Percentiles rank a stretch among this genome's conserved stretches.
Evolutionary conservation across 495 filamentous ascomycete species (phyloP).

Genomic region (Trichoderma erinaceum): DNA sequence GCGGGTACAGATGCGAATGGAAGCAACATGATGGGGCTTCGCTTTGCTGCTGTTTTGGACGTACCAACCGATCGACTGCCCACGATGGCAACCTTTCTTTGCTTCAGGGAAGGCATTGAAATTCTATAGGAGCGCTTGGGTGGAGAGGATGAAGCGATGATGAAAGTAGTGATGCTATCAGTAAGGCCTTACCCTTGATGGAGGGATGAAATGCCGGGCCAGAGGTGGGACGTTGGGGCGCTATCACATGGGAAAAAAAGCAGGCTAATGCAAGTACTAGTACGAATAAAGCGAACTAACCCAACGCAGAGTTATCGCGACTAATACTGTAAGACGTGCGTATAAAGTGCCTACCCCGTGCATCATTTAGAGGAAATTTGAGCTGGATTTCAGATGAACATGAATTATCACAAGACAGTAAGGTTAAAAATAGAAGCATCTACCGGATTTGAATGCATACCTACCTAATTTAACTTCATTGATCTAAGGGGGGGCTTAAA

Average conservation of each 20-base stretch:
- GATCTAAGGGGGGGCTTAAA: background rate
- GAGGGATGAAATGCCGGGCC: background rate
- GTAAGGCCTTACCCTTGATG: background rate
- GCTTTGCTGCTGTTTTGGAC: conserved; percentile 26
- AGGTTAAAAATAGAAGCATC: too few species aligned
- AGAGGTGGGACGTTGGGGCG: background rate
- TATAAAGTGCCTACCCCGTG: too few species aligned
- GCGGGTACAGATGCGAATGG: background rate
- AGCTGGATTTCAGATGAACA: too few species aligned
- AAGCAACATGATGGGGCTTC: conserved; percentile 8
- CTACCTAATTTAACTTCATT: background rate
- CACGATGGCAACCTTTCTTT: conserved; percentile 96
- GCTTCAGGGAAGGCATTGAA: conserved; percentile 78
- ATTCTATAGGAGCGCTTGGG: background rate
- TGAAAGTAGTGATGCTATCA: background rate
- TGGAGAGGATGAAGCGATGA: background rate
- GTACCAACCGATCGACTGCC: conserved; percentile 95
- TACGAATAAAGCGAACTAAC: background rate
- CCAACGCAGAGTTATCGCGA: too few species aligned
- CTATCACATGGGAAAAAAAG: background rate
- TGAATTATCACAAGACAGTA: too few species aligned
- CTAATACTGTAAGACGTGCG: too few species aligned
- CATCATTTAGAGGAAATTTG: too few species aligned
- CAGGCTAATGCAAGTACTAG: too few species aligned
- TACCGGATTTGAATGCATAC: background rate